Base-by-base conservation (phyloP, 176 grass and related monocot species). In the Melocanna baccifera region DNA sequence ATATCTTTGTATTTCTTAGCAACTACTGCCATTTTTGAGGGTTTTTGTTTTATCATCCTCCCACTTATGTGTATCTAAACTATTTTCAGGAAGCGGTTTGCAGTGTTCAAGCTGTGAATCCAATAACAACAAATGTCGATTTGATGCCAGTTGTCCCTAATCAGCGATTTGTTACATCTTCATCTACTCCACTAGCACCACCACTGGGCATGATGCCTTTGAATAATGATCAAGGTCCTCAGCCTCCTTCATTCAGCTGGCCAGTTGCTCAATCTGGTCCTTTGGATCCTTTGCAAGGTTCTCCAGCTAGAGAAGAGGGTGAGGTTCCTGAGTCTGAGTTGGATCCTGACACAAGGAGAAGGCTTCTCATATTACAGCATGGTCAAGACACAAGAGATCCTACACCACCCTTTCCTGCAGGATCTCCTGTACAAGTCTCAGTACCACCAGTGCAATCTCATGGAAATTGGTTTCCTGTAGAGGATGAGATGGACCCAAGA, bases 351-450 rank as follows among this genome's bases (percentile, higher is more conserved):
- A 94, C 89, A 23, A 90, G 92, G 82, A 97, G 94, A 87, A 89
- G 94, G 63, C 88, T 97, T 80, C 90, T 97, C 63, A 97, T 97
- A 75, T 92, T 97, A 75, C 94, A 97, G 76, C 90, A 97, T 89
- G 94, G 94, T 85, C 94, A 97, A 87, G 92, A 97, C 77, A 89
- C 81, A 52, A 89, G 88, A 86, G 92, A 97, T 79, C 55, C 86
- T 84, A 53, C 86, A 55, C 85, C 83, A 47, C 67, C 81, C 28
- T 48, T 85, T 84, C 76, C 88, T 42, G 87, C 34, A 26, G 69
- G 63, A 45, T 47, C 91, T 56, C 70, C 84, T 80, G 50, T 69
- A 69, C 77, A 90, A 82, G 80, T 77, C 19, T 84, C 92, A 83
- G 88, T 89, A 77, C 80, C 77, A 36, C 86, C 88, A 56, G 94